Percentiles rank a stretch among this genome's conserved stretches.
Conservation (phyloP, 768 basidiomycete genomes). For the Tulasnella sp. region DNA sequence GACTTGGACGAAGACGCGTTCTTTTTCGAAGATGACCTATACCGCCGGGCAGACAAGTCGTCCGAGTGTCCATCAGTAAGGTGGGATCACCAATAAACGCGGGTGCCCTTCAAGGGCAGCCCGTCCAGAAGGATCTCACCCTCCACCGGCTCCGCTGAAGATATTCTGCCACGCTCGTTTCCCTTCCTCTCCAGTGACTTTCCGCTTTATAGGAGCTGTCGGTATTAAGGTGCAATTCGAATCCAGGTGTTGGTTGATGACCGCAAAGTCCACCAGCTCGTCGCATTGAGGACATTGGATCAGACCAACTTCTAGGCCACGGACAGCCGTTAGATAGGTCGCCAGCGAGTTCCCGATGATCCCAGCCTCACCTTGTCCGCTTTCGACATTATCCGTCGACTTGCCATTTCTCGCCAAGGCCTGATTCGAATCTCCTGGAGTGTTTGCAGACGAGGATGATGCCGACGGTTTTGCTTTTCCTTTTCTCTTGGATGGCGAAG, state of each 20-base stretch:
- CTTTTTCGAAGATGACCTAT: neutral
- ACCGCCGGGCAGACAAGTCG: neutral
- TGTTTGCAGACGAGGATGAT: neutral
- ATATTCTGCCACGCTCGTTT: constrained; percentile 33
- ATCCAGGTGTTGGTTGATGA: constrained; percentile 31
- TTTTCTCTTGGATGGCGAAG: neutral
- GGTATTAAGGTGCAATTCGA: constrained; percentile 21
- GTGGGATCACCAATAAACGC: neutral
- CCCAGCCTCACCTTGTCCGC: neutral
- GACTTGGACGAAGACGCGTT: neutral
- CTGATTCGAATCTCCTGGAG: neutral
- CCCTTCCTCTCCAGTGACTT: neutral
- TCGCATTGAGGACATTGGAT: constrained; percentile 33
- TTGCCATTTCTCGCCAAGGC: neutral
- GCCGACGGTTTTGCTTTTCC: neutral
- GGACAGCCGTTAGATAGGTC: neutral
- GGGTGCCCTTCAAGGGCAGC: neutral
- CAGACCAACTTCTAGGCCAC: constrained; percentile 19
- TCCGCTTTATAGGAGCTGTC: neutral
- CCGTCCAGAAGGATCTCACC: neutral
- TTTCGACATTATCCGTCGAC: neutral
- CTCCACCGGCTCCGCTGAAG: constrained; percentile 6
- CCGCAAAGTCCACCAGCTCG: constrained; percentile 27
- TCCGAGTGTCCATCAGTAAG: neutral
- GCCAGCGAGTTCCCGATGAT: neutral